These are phyloP conservation scores for Cucurbita ficifolia DNA, from an alignment of 306 rosid genomes.

Conservation along the genomic window DNA sequence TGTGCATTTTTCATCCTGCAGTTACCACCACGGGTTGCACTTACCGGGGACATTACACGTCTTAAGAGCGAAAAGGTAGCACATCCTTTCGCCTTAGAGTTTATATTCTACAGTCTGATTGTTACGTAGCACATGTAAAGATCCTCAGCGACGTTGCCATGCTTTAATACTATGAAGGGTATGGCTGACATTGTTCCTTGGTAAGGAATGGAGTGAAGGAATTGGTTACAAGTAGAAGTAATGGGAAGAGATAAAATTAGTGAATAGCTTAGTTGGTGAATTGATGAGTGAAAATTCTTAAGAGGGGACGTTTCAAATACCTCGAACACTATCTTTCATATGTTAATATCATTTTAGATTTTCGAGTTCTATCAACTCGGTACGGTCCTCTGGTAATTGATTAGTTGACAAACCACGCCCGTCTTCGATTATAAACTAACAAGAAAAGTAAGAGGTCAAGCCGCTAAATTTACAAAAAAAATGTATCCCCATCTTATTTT, in stretches of 20 bases:
- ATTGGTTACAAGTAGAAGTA: too few relatives aligned
- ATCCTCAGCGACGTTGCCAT: neutral
- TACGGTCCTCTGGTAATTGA: too few relatives aligned
- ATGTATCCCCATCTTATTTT: neutral
- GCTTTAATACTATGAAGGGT: neutral
- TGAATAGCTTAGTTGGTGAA: neutral
- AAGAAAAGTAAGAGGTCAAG: neutral
- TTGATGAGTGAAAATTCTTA: neutral
- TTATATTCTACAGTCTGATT: neutral
- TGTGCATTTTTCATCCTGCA: constrained; percentile 29
- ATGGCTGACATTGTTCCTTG: neutral
- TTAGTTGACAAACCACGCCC: neutral
- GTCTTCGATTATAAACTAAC: neutral
- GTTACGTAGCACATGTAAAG: neutral
- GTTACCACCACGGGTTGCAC: constrained; percentile 75
- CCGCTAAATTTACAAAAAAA: neutral
- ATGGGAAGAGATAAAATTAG: neutral
- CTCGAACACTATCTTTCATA: neutral
- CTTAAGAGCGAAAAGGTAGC: constrained; percentile 59
- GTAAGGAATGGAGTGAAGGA: too few relatives aligned
- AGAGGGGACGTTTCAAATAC: neutral
- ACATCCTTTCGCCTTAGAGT: neutral
- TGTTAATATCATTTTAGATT: neutral
- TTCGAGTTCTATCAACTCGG: neutral
- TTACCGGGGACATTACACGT: constrained; percentile 68